These are phyloP conservation scores for Rosa chinensis DNA, from an alignment of 306 rosid genomes.

Conservation along the genomic window DNA sequence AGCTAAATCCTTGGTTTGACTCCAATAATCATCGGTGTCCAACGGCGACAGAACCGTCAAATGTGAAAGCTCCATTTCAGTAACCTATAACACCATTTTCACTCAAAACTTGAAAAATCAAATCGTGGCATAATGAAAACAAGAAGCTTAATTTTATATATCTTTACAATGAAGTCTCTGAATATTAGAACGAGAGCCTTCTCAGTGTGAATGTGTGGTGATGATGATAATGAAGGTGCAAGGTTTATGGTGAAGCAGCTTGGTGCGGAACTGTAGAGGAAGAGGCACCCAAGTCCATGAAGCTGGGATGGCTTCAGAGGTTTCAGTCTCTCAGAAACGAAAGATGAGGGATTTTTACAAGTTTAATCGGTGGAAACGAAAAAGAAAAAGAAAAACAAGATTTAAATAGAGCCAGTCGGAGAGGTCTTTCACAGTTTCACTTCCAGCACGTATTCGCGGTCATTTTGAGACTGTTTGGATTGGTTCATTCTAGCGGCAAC, in stretches of 20 bases:
- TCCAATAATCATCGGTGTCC: constrained; percentile 62
- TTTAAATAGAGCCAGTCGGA: too few relatives aligned
- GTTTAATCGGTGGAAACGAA: too few relatives aligned
- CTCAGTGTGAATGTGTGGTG: too few relatives aligned
- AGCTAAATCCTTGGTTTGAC: constrained; percentile 55
- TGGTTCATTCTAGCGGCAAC: background rate
- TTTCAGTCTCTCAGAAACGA: background rate
- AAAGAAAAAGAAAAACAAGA: too few relatives aligned
- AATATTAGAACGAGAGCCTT: too few relatives aligned
- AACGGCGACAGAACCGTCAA: constrained; percentile 65
- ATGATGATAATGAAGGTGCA: too few relatives aligned
- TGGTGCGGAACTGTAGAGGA: background rate
- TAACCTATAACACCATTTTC: background rate
- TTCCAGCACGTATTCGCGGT: background rate
- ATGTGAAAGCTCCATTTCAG: constrained; percentile 38
- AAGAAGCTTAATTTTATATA: too few relatives aligned
- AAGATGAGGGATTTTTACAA: background rate
- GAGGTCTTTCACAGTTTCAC: background rate
- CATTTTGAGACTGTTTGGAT: background rate
- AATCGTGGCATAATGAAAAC: background rate
- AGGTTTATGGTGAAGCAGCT: background rate
- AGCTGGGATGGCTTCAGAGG: background rate
- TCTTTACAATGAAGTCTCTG: too few relatives aligned
- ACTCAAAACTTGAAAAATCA: background rate
- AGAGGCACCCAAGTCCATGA: constrained; percentile 22